Evolutionary conservation across 306 rosid genomes (phyloP).

Genomic region (Prunus mira): DNA sequence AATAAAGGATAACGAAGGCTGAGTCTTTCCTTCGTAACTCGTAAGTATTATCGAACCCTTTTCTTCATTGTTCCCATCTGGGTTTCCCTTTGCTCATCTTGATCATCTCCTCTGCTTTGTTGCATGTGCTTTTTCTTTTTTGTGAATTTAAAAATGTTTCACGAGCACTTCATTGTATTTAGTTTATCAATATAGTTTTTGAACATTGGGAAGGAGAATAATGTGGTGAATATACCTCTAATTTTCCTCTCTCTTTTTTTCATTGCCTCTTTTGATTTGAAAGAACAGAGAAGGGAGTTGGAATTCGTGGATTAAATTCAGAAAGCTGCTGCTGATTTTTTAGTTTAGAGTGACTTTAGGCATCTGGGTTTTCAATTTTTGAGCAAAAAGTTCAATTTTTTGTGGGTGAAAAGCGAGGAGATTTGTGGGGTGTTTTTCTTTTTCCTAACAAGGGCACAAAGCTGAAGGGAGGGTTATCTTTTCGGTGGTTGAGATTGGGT

Average conservation of each 20-base stretch:
- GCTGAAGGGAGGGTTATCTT: slow-evolving; percentile 1
- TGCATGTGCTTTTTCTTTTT: not conserved
- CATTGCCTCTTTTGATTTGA: slow-evolving; percentile 7
- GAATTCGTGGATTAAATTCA: slow-evolving; percentile 1
- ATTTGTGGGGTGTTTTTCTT: slow-evolving; percentile 21
- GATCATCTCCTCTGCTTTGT: not conserved
- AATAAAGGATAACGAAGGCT: slow-evolving; percentile 17
- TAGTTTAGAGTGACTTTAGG: not conserved
- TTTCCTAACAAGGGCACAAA: not conserved
- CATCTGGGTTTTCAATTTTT: slow-evolving; percentile 30
- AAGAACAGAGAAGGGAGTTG: slow-evolving; percentile 12
- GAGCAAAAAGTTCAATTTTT: not conserved
- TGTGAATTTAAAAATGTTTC: not conserved
- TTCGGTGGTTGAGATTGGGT: slow-evolving; percentile 16
- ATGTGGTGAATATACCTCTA: not conserved
- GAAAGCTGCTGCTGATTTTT: slow-evolving; percentile 1
- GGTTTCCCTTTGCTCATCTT: not conserved
- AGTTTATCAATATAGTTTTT: not conserved
- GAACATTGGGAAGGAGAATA: not conserved
- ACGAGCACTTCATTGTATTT: not conserved
- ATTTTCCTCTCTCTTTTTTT: not conserved
- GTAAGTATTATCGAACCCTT: slow-evolving; percentile 21
- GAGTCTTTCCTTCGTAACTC: slow-evolving; percentile 21
- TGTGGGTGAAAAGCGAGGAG: not conserved
- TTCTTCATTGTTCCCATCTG: slow-evolving; percentile 2